Evolutionary conservation across 352 stramenopile genomes (phyloP).

Genomic region (Phytopythium chamaehyphon): DNA sequence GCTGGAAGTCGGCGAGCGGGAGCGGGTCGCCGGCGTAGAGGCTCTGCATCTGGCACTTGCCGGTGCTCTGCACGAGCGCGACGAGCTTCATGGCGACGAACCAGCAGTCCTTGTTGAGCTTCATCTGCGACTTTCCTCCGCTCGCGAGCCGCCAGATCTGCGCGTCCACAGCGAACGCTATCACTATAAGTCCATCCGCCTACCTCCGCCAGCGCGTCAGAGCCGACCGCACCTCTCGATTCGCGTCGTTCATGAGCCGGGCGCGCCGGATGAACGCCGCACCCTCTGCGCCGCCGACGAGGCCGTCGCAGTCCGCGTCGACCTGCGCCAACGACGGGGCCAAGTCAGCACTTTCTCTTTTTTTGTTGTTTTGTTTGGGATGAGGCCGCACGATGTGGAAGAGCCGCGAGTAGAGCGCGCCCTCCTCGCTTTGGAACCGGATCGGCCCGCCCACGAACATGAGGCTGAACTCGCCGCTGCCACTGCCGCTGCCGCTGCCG

Average conservation of each 20-base stretch:
- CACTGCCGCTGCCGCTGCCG: constrained; percentile 13
- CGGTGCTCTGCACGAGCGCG: constrained; percentile 76
- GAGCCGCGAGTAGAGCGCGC: constrained; percentile 71
- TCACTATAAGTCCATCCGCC: no score
- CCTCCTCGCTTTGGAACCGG: constrained; percentile 79
- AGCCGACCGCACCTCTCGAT: constrained; percentile 61
- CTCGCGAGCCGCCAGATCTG: constrained; percentile 86
- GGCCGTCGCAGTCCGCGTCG: constrained; percentile 73
- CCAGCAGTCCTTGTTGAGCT: constrained; percentile 87
- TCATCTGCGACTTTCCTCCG: constrained; percentile 84
- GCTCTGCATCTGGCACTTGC: constrained; percentile 81
- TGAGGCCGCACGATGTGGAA: constrained; percentile 73
- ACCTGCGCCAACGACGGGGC: constrained; percentile 33
- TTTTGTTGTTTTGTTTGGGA: no score
- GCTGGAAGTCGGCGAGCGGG: constrained; percentile 74
- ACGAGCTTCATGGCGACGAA: constrained; percentile 90
- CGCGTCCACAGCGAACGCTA: background rate
- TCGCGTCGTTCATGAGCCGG: constrained; percentile 76
- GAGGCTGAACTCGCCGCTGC: constrained; percentile 71
- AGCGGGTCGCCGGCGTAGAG: constrained; percentile 70
- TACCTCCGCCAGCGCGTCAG: no score
- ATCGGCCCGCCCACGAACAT: constrained; percentile 81
- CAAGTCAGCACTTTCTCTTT: background rate
- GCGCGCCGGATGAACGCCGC: constrained; percentile 80
- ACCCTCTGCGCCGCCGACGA: constrained; percentile 66